Evolutionary conservation across 306 rosid genomes (phyloP), one percentile per base, ranked within the genome.

Genomic region (Corylus americana): DNA sequence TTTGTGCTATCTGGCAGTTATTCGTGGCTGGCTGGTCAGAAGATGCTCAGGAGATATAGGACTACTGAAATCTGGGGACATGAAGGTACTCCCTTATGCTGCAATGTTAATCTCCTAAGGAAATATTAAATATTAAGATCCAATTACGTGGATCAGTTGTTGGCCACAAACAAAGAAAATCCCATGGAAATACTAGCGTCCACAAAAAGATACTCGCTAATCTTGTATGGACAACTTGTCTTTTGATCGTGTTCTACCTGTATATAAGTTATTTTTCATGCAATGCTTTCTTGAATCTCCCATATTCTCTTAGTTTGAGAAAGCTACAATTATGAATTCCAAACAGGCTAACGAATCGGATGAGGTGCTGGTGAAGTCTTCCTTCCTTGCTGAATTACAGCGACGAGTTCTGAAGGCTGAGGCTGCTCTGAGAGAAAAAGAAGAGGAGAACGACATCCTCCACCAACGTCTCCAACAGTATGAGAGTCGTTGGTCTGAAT

Each of bases 381-480:
- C 98, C 35, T 92, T 93, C 85, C 89, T 96, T 39, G 82, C 98
- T 77, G 99, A 96, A 77, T 80, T 96, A 79, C 99, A 96, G 44
- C 97, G 96, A 58, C 93, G 98, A 37, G 98, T 95, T 74, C 96
- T 95, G 8, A 95, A 87, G 85, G 98, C 99, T 3, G 99, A 95
- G 87, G 99, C 96, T 82, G 84, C 89, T 75, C 81, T 95, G 79
- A 88, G 98, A 84, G 98, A 91, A 79, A 95, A 95, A 88, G 99
- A 93, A 85, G 98, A 93, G 79, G 99, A 95, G 86, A 95, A 95
- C 79, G 99, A 95, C 88, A 95, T 95, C 75, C 99, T 95, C 79
- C 93, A 91, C 74, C 99, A 95, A 80, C 98, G 97, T 18, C 87
- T 93, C 76, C 97, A 95, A 83, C 99, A 93, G 86, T 93, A 93